These are phyloP conservation scores for Orbilia quercus DNA, from an alignment of 2,329 filamentous ascomycete species.

Conservation along the genomic window DNA sequence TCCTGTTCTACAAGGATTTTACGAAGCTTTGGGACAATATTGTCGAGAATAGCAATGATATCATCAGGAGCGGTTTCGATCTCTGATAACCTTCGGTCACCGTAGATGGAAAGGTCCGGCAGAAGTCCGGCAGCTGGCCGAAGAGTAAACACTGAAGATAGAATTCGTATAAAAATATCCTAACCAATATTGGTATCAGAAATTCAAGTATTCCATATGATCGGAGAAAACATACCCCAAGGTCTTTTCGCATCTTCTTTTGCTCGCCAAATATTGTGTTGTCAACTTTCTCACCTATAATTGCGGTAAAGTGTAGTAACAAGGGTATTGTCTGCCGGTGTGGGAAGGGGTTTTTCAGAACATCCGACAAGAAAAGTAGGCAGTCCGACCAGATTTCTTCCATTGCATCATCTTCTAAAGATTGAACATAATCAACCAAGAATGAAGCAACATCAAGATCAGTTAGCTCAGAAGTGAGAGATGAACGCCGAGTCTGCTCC, in stretches of 20 bases:
- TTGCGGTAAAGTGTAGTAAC: slow-evolving; percentile 86
- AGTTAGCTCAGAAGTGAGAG: slow-evolving; percentile 83
- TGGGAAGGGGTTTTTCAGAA: slow-evolving; percentile 92
- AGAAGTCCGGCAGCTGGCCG: slow-evolving; percentile 76
- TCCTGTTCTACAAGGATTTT: slow-evolving; percentile 88
- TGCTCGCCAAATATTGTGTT: slow-evolving; percentile 70
- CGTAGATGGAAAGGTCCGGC: slow-evolving; percentile 60
- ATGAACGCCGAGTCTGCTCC: slow-evolving; percentile 83
- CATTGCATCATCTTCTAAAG: slow-evolving; percentile 94
- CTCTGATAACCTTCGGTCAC: slow-evolving; percentile 63
- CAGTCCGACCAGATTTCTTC: slow-evolving; percentile 98
- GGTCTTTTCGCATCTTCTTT: slow-evolving; percentile 59
- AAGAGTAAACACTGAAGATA: slow-evolving; percentile 94
- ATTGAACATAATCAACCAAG: slow-evolving; percentile 86
- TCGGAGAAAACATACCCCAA: slow-evolving; percentile 57
- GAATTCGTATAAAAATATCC: slow-evolving; percentile 87
- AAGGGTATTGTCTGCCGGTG: slow-evolving; percentile 89
- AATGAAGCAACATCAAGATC: slow-evolving; percentile 89
- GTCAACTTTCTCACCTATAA: slow-evolving; percentile 93
- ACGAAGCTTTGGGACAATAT: slow-evolving; percentile 81
- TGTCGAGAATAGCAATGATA: slow-evolving; percentile 80
- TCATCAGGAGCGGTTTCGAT: slow-evolving; percentile 73
- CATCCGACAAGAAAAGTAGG: slow-evolving; percentile 86
- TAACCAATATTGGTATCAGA: slow-evolving; percentile 62
- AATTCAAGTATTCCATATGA: not conserved